Evolutionary conservation across 139 green algal species (phyloP).

Genomic region (Asterochloris erici): DNA sequence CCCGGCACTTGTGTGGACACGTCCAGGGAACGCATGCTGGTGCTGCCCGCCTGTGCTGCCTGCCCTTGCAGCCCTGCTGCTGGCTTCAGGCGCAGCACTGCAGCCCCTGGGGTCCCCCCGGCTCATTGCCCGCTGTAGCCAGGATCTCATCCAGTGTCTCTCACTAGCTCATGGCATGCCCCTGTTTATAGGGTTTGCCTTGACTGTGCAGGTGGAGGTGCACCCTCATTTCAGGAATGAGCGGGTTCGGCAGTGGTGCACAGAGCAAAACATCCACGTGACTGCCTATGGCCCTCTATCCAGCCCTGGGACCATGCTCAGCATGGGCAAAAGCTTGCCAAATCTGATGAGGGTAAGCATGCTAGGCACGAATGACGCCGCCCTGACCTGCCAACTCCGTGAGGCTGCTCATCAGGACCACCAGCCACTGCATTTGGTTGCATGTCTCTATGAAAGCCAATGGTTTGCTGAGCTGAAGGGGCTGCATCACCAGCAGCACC

Average conservation of each 20-base stretch:
- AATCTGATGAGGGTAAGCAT: not conserved
- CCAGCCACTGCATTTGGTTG: not conserved
- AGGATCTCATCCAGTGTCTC: not conserved
- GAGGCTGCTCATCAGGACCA: not conserved
- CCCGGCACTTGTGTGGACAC: too few species aligned
- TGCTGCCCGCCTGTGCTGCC: too few species aligned
- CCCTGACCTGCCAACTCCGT: not conserved
- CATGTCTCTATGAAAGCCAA: not conserved
- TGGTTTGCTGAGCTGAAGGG: not conserved
- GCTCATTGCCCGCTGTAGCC: constrained; percentile 50
- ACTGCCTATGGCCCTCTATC: constrained; percentile 89
- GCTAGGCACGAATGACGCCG: not conserved
- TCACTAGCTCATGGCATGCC: too few species aligned
- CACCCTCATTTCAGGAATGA: constrained; percentile 89
- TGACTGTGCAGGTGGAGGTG: constrained; percentile 74
- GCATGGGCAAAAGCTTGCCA: constrained; percentile 9
- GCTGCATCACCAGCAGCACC: not conserved
- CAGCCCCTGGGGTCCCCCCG: too few species aligned
- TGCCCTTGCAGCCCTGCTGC: too few species aligned
- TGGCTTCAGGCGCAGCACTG: too few species aligned
- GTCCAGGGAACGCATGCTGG: too few species aligned
- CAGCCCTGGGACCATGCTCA: constrained; percentile 54
- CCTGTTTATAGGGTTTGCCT: too few species aligned
- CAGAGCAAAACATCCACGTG: constrained; percentile 70
- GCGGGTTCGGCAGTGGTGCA: constrained; percentile 42